Evolutionary conservation across 805 yeast species (phyloP).

Genomic region (Candida orba): DNA sequence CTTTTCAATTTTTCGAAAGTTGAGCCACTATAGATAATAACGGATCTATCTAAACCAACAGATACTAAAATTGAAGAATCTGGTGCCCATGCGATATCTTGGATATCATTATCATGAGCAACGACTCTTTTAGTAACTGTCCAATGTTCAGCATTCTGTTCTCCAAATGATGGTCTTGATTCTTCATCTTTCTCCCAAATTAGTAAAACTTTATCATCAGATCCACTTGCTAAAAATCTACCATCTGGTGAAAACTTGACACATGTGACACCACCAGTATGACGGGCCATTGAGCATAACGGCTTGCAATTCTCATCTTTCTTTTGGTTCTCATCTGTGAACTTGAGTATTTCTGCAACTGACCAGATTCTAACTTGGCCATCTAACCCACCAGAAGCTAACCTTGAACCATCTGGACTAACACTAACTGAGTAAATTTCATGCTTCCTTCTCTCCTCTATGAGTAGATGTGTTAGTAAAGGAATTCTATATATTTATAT

Average conservation of each 20-base stretch:
- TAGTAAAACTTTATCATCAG: conserved; percentile 85
- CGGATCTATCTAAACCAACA: conserved; percentile 89
- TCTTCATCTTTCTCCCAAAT: conserved; percentile 91
- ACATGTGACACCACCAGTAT: conserved; percentile 94
- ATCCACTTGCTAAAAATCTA: conserved; percentile 84
- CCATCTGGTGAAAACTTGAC: conserved; percentile 92
- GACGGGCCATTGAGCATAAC: conserved; percentile 86
- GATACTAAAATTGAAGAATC: conserved; percentile 86
- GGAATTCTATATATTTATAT: too few species aligned
- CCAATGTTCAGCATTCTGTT: conserved; percentile 85
- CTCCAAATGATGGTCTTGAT: conserved; percentile 56
- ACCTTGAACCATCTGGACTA: conserved; percentile 71
- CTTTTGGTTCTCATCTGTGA: conserved; percentile 15
- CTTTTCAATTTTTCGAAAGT: conserved; percentile 87
- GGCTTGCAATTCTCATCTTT: conserved; percentile 41
- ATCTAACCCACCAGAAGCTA: conserved; percentile 92
- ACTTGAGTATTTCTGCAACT: conserved; percentile 43
- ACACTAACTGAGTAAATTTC: conserved; percentile 83
- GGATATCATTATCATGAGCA: conserved; percentile 97
- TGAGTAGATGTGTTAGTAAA: neutral
- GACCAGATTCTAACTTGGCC: conserved; percentile 93
- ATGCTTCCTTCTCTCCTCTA: conserved; percentile 71
- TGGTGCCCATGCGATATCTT: conserved; percentile 97
- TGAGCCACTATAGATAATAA: conserved; percentile 87
- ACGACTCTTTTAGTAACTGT: conserved; percentile 84